Evolutionary conservation across 2,329 filamentous ascomycete genomes (phyloP).

Genomic region (Stemphylium beticola): DNA sequence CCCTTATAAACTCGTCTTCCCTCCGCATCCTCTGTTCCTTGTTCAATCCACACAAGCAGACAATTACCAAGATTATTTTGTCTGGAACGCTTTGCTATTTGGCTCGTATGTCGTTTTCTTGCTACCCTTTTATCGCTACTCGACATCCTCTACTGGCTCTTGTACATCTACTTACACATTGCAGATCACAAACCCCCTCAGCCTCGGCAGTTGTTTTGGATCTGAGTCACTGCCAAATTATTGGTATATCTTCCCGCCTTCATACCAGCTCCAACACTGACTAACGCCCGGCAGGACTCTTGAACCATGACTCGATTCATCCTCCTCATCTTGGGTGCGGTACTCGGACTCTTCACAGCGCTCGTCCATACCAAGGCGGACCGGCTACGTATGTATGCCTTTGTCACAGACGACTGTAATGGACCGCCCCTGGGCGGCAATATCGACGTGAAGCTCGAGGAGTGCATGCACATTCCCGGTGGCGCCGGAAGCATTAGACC

Average conservation of each 20-base stretch:
- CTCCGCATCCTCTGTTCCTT: no score
- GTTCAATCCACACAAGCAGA: no score
- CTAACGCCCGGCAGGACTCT: not conserved
- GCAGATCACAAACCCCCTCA: no score
- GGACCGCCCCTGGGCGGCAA: conserved; percentile 20
- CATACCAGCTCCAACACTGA: not conserved
- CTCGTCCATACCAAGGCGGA: conserved; percentile 22
- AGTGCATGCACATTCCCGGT: conserved; percentile 23
- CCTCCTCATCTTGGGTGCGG: conserved; percentile 14
- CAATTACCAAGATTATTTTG: no score
- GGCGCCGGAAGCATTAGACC: conserved; percentile 26
- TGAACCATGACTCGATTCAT: conserved; percentile 18
- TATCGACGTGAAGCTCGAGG: conserved; percentile 23
- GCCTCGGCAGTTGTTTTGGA: no score
- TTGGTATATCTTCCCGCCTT: not conserved
- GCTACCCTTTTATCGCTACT: no score
- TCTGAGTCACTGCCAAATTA: not conserved
- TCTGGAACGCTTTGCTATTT: no score
- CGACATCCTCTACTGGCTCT: no score
- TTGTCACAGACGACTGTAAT: conserved; percentile 21
- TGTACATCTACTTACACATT: no score
- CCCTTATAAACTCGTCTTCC: no score
- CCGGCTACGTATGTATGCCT: conserved; percentile 23
- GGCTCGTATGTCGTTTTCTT: no score
- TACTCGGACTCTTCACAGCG: conserved; percentile 21